Percentiles rank a stretch among this genome's conserved stretches.
Evolutionary conservation across 768 basidiomycete species (phyloP).

Genomic region (Mycena albidolilacea): DNA sequence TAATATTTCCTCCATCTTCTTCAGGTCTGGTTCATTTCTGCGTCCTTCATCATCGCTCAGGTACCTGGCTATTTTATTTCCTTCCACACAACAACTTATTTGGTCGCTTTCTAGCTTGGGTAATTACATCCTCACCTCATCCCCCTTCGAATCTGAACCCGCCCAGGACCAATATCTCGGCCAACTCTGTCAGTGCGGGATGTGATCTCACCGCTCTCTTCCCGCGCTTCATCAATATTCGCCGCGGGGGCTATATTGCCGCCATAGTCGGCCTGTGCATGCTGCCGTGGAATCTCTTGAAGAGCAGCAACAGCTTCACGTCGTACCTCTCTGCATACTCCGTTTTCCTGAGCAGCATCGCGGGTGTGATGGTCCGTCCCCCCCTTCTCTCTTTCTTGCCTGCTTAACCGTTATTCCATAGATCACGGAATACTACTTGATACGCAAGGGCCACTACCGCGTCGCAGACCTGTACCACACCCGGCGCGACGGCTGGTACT

Average conservation of each 20-base stretch:
- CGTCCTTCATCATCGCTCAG: constrained; percentile 85
- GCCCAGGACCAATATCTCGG: constrained; percentile 81
- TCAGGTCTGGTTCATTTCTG: constrained; percentile 84
- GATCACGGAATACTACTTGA: constrained; percentile 86
- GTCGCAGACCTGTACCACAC: constrained; percentile 79
- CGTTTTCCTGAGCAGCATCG: constrained; percentile 86
- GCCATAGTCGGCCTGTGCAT: constrained; percentile 83
- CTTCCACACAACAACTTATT: neutral
- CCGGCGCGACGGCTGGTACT: constrained; percentile 76
- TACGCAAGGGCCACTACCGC: constrained; percentile 79
- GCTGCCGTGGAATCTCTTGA: constrained; percentile 84
- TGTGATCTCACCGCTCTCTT: constrained; percentile 86
- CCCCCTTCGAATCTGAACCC: constrained; percentile 12
- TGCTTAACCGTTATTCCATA: constrained; percentile 42
- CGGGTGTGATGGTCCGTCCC: constrained; percentile 78
- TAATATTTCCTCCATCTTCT: neutral
- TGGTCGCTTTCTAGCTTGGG: constrained; percentile 36
- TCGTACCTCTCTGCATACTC: constrained; percentile 88
- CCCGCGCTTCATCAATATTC: constrained; percentile 87
- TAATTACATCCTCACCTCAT: neutral
- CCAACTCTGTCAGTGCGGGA: constrained; percentile 87
- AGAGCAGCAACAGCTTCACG: constrained; percentile 81
- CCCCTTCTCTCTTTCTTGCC: neutral
- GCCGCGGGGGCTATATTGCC: constrained; percentile 88
- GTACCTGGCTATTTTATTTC: constrained; percentile 13